Conservation (phyloP, 1,284 basidiomycete species). For the Puccinia novopanici region DNA sequence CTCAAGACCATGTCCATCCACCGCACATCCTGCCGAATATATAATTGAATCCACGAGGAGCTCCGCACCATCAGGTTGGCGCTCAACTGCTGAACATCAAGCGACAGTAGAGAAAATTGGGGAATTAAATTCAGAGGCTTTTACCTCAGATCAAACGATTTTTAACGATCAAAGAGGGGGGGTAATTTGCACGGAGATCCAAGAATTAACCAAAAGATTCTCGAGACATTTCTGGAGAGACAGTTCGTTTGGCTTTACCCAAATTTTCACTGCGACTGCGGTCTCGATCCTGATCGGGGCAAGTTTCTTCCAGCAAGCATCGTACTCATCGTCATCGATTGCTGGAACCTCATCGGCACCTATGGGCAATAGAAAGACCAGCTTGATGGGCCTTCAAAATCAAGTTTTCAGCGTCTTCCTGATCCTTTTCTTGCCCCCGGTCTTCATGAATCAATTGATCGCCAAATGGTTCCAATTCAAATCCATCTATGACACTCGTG, state of each 20-base stretch:
- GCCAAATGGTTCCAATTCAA: slow-evolving; percentile 54
- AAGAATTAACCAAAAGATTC: slow-evolving; percentile 42
- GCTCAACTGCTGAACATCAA: slow-evolving; percentile 14
- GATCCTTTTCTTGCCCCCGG: slow-evolving; percentile 53
- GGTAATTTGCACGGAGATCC: slow-evolving; percentile 20
- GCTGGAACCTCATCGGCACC: not conserved
- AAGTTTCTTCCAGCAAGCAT: slow-evolving; percentile 41
- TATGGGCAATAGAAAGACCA: not conserved
- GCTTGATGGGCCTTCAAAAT: slow-evolving; percentile 33
- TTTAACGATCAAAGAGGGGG: slow-evolving; percentile 34
- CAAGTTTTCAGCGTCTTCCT: slow-evolving; percentile 48
- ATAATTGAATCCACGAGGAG: slow-evolving; percentile 40
- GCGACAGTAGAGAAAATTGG: slow-evolving; percentile 12
- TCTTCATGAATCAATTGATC: slow-evolving; percentile 53
- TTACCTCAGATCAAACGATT: slow-evolving; percentile 29
- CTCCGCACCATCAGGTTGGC: slow-evolving; percentile 21
- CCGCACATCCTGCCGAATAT: slow-evolving; percentile 47
- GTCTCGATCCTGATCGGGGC: slow-evolving; percentile 37
- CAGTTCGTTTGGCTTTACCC: slow-evolving; percentile 44
- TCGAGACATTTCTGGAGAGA: slow-evolving; percentile 48
- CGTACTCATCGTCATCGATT: not conserved
- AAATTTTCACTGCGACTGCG: slow-evolving; percentile 35
- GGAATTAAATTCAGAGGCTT: slow-evolving; percentile 29
- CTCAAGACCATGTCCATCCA: not conserved
- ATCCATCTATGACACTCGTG: slow-evolving; percentile 54